Percentiles rank a stretch among this genome's conserved stretches.
Evolutionary conservation across 441 rosid genomes (phyloP).

Genomic region (Capsella rubella): DNA sequence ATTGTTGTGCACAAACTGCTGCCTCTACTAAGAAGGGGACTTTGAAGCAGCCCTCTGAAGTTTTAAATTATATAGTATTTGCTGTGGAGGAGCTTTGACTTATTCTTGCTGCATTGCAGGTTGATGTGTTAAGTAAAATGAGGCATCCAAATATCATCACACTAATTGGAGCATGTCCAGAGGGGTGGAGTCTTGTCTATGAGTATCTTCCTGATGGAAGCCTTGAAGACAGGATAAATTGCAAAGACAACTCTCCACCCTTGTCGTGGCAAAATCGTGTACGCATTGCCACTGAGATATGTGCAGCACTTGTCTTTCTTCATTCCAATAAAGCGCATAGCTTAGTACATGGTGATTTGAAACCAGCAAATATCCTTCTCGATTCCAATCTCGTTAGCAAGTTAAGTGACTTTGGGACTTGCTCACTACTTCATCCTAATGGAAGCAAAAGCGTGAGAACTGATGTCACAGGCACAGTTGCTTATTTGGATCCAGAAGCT

Average conservation of each 20-base stretch:
- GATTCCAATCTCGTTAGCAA: conserved; percentile 81
- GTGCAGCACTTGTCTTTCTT: conserved; percentile 88
- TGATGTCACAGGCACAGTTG: conserved; percentile 72
- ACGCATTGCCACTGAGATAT: conserved; percentile 79
- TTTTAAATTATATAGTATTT: conserved; percentile 2
- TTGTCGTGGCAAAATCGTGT: conserved; percentile 88
- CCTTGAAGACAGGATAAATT: conserved; percentile 91
- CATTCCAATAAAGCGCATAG: conserved; percentile 80
- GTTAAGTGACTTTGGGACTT: conserved; percentile 86
- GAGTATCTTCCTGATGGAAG: conserved; percentile 91
- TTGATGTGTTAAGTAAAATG: conserved; percentile 83
- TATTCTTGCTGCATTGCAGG: conserved; percentile 55
- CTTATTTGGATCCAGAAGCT: conserved; percentile 91
- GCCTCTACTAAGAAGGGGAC: conserved; percentile 16
- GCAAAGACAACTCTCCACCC: conserved; percentile 81
- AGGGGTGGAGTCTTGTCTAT: conserved; percentile 81
- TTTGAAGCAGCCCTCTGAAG: conserved; percentile 12
- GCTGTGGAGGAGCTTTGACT: conserved; percentile 17
- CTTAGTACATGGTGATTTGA: conserved; percentile 91
- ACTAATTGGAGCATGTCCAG: conserved; percentile 93
- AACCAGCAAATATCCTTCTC: conserved; percentile 86
- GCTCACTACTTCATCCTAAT: conserved; percentile 52
- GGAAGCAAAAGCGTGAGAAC: conserved; percentile 59
- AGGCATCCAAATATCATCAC: conserved; percentile 94
- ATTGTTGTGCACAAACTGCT: conserved; percentile 4